Evolutionary conservation across 495 filamentous ascomycete species (phyloP), one percentile per base, ranked within the genome.

Genomic region (Neurospora cerealis): DNA sequence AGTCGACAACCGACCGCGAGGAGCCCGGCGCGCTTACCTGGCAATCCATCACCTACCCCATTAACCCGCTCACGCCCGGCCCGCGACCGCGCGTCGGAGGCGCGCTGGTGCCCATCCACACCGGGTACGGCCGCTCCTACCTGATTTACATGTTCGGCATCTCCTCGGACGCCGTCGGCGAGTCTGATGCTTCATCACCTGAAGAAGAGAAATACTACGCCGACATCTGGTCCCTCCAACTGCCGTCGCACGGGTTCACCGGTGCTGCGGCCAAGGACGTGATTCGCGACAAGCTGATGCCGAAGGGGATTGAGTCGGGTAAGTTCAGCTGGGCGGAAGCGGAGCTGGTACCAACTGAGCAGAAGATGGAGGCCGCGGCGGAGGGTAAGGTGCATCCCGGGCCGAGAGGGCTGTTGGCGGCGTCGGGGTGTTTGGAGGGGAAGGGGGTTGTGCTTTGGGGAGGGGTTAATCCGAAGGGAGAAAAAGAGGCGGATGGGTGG

Each of bases 351-450:
- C 74, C 83, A 21, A 82, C 82, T 1, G 79, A 81, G 71, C 84
- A 87, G 76, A 74, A 80, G 46, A 75, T 76, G 34, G 54, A 66
- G 28, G 13, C 5, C 2, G 71, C 71, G 19, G 70, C 71, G 0
- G 76, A 80, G 41, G 86, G 86, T 0, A 88, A 88, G 73, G 78
- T 84, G 10, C 87, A 89, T 78, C 86, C 87, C 0, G 86, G 87
- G 0, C 86, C 86, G 21, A 78, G 87, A 60, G 83, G 79, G 2
- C 82, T 78, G 71, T 86, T 88, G 73, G 87, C 80, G 1, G 82
- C 80, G 38, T 84, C 83, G 74, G 74, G 79, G 8, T 84, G 84
- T 36, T 39, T 79, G 21, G 82, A 82, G 72, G 84, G 85, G 38
- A 80, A 78, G 70, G 83, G 78, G 1, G 79, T 88, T 4, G 79